Evolutionary conservation across 106 monocot genomes (phyloP), one percentile per base, ranked within the genome.

Genomic region (Acorus gramineus): DNA sequence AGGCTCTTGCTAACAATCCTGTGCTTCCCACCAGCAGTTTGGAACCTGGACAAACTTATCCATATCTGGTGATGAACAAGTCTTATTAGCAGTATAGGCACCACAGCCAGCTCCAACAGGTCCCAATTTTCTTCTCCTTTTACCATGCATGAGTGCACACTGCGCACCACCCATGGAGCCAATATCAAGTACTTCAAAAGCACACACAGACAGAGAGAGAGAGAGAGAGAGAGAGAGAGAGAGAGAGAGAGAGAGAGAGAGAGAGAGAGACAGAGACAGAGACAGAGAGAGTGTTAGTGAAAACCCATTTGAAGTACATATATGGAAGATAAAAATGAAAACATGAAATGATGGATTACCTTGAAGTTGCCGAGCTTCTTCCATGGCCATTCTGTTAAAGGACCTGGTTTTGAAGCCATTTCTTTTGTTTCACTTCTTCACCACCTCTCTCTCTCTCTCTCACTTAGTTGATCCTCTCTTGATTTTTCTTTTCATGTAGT

Each of bases 1-100:
- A 56, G 8, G 56, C 56, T 56, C 56, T 56, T 56, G 56, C 12
- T 12, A 4, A 56, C 11, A 56, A 56, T 56, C 56, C 56, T 56
- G 12, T 56, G 7, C n/a, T 56, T 56, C 4, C 56, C 12, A 4
- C 56, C 4, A 4, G 56, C 56, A 11, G 56, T 56, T 11, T 56
- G 56, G 56, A 56, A 56, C 4, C 56, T 8, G 12, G 11, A 56
- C 11, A 56, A 4, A 11, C 11, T 11, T 8, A 56, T 56, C 56
- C 56, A 56, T 8, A 56, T 8, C 56, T 56, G 56, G 11, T 8
- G 4, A 11, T 56, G 12, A 56, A 56, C 4, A 8, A 56, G 4
- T 11, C 56, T 56, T 11, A 7, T 4, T 4, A 56, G 6, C 11
- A 56, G 56, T 11, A 56, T 11, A 11, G 56, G 6, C 11, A 56